A percentile compares a stretch with the other conserved stretches of the same genome.
phyloP scores from a whole-genome alignment of 1,284 basidiomycete genomes.

The Irpex lacteus region DNA sequence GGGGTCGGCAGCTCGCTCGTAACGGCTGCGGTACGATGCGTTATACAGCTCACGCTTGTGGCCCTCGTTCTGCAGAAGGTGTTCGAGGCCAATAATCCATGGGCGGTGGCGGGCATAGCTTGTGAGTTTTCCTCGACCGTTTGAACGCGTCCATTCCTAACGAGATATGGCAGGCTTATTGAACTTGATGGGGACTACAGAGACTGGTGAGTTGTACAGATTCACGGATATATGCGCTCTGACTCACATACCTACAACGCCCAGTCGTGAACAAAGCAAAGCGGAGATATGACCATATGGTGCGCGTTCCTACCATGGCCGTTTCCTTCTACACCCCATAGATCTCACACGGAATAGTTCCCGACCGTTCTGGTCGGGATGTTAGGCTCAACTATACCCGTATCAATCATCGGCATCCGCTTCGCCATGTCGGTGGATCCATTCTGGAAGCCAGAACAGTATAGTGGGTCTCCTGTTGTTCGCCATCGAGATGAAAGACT shows the following conservation, averaged over 20 bases:
- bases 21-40: slow-evolving; percentile 69
- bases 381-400: slow-evolving; percentile 75
- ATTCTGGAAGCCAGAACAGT: slow-evolving; percentile 82
- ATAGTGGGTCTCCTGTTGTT: slow-evolving; percentile 47
- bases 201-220: slow-evolving; percentile 47
- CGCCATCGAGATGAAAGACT: too few species aligned
- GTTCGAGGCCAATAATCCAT: slow-evolving; percentile 72
- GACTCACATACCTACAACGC: slow-evolving; percentile 24
- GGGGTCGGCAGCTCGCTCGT: slow-evolving; percentile 69
- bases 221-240: background rate
- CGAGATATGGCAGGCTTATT: slow-evolving; percentile 46
- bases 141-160: background rate
- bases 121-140: slow-evolving; percentile 40
- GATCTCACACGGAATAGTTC: slow-evolving; percentile 47
- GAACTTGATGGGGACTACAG: slow-evolving; percentile 71
- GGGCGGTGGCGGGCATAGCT: slow-evolving; percentile 71
- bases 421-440: slow-evolving; percentile 76
- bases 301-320: slow-evolving; percentile 29
- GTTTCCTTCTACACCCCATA: background rate
- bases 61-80: slow-evolving; percentile 69
- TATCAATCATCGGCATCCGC: slow-evolving; percentile 73
- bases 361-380: slow-evolving; percentile 65
- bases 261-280: slow-evolving; percentile 71
- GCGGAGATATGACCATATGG: slow-evolving; percentile 74
- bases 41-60: slow-evolving; percentile 74